Evolutionary conservation across 2,329 filamentous ascomycete species (phyloP), one percentile per base, ranked within the genome.

Genomic region (Phyllosticta citriasiana): DNA sequence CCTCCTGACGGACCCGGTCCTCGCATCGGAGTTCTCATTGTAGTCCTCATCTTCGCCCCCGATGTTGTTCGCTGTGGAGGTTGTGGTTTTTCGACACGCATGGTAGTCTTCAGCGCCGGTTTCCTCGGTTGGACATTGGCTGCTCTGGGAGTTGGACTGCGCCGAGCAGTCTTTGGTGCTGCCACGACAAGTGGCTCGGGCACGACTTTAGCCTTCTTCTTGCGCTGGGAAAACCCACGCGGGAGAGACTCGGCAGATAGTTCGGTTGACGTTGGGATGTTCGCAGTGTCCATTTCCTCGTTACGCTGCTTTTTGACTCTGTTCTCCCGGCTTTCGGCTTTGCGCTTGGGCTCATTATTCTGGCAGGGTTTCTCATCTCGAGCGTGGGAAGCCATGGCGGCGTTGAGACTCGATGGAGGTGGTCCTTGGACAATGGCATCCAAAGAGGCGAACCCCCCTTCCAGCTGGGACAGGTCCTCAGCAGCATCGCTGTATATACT

Each of bases 401-500:
- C 40, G 40, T 47, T 53, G 12, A 24, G 22, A 12, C 22, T 53
- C n/a, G 52, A 25, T 6, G 40, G 40, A 7, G 78, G 67, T 3
- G 87, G 84, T 55, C 80, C 84, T 22, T 86, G 82, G 1, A 90
- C 80, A 8, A 91, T 82, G 10, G 88, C 88, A 71, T 91, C 82
- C 7, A 92, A 78, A 4, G 88, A 91, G 68, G 84, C 79, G 67
- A 90, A 92, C 0, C 86, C 88, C 55, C 83, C 82, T 50, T 88
- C 85, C 3, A 79, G 68, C 14, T 89, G 85, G 0, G 83, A 83
- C 0, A 88, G 76, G 63, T 91, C 87, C 72, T 92, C 89, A 59
- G 87, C 87, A 1, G 88, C 88, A 72, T 92, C 89, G 65, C 86
- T 90, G 69, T 89, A 92, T 25, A 89, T 80, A 63, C 82, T 86